Conservation (phyloP, 2,329 filamentous ascomycete species). For the Paraphoma chrysanthemicola region DNA sequence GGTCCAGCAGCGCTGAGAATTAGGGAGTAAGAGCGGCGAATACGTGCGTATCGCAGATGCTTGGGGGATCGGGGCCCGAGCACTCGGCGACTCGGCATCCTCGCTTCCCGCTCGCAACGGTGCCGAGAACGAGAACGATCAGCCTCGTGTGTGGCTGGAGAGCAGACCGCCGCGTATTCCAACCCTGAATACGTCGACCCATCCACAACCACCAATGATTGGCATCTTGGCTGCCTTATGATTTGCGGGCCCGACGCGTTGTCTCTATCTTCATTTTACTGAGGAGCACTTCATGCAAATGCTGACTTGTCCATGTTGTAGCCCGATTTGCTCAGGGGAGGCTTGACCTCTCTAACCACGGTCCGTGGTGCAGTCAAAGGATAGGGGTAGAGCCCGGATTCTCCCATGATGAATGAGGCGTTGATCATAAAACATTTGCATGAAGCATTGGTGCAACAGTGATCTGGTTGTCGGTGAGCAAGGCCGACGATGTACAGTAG, state of each 20-base stretch:
- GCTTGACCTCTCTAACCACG: not conserved
- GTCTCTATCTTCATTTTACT: not conserved
- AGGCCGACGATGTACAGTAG: constrained; percentile 3
- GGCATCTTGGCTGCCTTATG: constrained; percentile 3
- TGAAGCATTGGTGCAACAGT: not conserved
- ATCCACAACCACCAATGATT: not conserved
- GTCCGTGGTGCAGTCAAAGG: not conserved
- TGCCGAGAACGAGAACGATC: not conserved
- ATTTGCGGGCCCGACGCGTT: not conserved
- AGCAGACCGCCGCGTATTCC: not conserved
- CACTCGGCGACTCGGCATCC: constrained; percentile 18
- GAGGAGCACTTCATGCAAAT: not conserved
- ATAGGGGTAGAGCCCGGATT: not conserved
- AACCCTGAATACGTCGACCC: not conserved
- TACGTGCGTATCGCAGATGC: constrained; percentile 7
- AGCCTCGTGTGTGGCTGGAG: constrained; percentile 14
- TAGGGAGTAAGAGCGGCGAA: constrained; percentile 4
- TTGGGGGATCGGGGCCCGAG: constrained; percentile 5
- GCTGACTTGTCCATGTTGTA: constrained; percentile 1
- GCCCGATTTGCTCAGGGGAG: constrained; percentile 1
- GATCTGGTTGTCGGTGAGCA: constrained; percentile 3
- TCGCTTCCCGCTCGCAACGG: constrained; percentile 10
- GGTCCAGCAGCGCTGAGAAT: not conserved
- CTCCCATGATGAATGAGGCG: not conserved
- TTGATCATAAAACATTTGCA: not conserved